Conservation (phyloP, 106 monocot species). For the Posidonia australis region DNA sequence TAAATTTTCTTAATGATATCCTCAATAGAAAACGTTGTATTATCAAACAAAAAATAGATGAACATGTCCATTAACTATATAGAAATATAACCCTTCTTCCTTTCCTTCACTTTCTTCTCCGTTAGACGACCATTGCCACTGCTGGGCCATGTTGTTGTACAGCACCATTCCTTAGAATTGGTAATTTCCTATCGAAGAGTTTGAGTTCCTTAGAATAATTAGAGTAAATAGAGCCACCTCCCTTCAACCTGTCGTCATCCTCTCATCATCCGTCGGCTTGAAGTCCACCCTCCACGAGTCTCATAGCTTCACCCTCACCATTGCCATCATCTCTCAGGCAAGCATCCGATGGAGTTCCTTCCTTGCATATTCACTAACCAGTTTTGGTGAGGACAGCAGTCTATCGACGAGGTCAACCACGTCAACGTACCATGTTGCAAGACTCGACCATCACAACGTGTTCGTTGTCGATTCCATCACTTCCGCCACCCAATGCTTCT, state of each 20-base stretch:
- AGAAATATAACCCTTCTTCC: no score
- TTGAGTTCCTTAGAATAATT: no score
- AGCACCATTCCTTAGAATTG: no score
- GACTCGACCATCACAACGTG: conserved; percentile 9
- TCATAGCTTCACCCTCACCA: conserved; percentile 11
- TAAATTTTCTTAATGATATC: no score
- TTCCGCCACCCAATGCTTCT: neutral
- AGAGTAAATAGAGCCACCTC: no score
- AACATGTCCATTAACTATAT: no score
- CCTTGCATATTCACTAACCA: conserved; percentile 4
- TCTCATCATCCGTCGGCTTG: neutral
- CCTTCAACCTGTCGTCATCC: conserved; percentile 15
- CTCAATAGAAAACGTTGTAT: no score
- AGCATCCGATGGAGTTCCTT: conserved; percentile 19
- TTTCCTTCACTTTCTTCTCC: no score
- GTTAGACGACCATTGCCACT: no score
- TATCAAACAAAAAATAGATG: no score
- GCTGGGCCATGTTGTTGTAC: no score
- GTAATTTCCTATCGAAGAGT: no score
- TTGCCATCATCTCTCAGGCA: neutral
- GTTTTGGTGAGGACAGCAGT: neutral
- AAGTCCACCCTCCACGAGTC: neutral
- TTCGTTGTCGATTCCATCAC: neutral
- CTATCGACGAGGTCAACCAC: conserved; percentile 4
- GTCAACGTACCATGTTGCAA: conserved; percentile 9